A percentile compares a stretch with the other conserved stretches of the same genome.
phyloP scores from a whole-genome alignment of 2,329 filamentous ascomycete genomes.

The Tothia fuscella region DNA sequence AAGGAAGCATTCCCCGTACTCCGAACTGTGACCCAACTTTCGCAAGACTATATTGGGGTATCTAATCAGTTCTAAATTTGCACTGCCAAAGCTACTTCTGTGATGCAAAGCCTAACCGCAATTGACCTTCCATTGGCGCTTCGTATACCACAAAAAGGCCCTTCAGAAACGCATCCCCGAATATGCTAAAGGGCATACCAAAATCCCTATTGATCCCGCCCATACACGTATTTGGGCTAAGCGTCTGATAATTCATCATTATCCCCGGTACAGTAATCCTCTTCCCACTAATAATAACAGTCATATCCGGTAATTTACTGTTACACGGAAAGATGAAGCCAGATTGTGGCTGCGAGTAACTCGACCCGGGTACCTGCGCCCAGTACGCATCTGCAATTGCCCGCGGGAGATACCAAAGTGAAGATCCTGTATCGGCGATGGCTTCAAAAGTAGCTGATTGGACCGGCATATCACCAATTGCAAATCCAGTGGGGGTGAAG shows the following conservation, averaged over 20 bases:
- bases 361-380: constrained; percentile 39
- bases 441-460: constrained; percentile 23
- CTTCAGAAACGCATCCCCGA: constrained; percentile 74
- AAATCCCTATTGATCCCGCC: constrained; percentile 59
- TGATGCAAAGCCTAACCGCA: constrained; percentile 33
- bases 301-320: constrained; percentile 40
- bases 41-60: too few relatives aligned
- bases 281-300: constrained; percentile 36
- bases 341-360: constrained; percentile 35
- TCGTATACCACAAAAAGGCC: constrained; percentile 64
- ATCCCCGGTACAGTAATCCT: neutral
- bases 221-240: constrained; percentile 36
- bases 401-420: neutral
- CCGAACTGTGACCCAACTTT: too few relatives aligned
- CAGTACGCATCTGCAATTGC: constrained; percentile 48
- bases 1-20: too few relatives aligned
- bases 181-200: constrained; percentile 52
- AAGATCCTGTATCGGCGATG: constrained; percentile 60
- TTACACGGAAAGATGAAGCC: constrained; percentile 45
- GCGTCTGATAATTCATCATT: neutral
- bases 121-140: constrained; percentile 21
- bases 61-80: too few relatives aligned
- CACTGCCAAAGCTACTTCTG: too few relatives aligned
- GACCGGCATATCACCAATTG: constrained; percentile 34
- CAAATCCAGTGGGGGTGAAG: constrained; percentile 45